phyloP scores from a whole-genome alignment of 2,329 filamentous ascomycete species.

The Pyrenochaeta sp. region DNA sequence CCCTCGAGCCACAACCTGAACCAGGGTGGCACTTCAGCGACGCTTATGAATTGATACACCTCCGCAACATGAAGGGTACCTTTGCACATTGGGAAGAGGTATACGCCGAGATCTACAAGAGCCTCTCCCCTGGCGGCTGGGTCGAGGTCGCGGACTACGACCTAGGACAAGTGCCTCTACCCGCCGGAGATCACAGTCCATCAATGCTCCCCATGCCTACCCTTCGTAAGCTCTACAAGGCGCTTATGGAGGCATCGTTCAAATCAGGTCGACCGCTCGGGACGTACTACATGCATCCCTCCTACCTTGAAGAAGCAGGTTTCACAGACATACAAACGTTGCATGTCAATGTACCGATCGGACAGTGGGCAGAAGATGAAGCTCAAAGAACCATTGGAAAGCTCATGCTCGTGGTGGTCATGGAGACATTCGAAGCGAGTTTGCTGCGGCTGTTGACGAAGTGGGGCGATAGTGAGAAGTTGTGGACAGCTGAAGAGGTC shows the following conservation, averaged over 20 bases:
- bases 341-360: conserved; percentile 49
- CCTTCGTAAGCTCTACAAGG: conserved; percentile 36
- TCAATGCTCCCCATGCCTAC: conserved; percentile 32
- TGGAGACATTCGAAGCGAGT: conserved; percentile 44
- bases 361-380: conserved; percentile 42
- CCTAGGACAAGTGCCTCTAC: conserved; percentile 30
- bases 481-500: conserved; percentile 43
- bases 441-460: conserved; percentile 40
- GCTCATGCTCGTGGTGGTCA: conserved; percentile 42
- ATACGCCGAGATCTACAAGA: conserved; percentile 56
- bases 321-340: conserved; percentile 54
- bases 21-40: conserved; percentile 58
- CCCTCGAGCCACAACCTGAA: conserved; percentile 29
- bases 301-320: conserved; percentile 53
- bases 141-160: conserved; percentile 58
- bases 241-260: conserved; percentile 50
- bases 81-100: conserved; percentile 58
- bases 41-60: conserved; percentile 60
- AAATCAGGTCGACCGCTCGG: conserved; percentile 52
- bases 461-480: conserved; percentile 34
- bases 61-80: conserved; percentile 58
- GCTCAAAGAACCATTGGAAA: conserved; percentile 45
- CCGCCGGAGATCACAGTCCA: conserved; percentile 7
- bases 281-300: conserved; percentile 53
- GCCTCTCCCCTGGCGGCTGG: conserved; percentile 56